Percentiles rank a stretch among this genome's conserved stretches.
Conservation (phyloP, 2,329 filamentous ascomycete species). For the Ophiostoma populinum region DNA sequence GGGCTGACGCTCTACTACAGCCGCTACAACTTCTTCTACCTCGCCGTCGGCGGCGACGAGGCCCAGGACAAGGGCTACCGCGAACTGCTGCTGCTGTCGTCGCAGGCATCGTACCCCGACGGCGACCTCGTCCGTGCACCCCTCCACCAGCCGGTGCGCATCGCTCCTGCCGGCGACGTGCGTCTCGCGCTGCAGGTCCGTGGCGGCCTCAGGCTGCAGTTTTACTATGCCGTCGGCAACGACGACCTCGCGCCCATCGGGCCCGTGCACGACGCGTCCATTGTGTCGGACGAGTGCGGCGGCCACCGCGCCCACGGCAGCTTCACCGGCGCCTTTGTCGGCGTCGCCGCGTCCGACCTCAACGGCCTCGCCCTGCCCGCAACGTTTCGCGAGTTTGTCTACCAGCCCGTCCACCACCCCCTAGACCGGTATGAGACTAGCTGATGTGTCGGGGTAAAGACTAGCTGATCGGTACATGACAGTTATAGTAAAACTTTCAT, state of each 20-base stretch:
- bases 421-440: constrained; percentile 34
- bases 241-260: constrained; percentile 30
- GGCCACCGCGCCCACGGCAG: constrained; percentile 43
- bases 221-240: constrained; percentile 28
- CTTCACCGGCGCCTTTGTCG: constrained; percentile 45
- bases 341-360: constrained; percentile 36
- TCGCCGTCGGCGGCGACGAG: constrained; percentile 35
- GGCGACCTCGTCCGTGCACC: constrained; percentile 23
- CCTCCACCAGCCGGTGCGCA: constrained; percentile 26
- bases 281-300: constrained; percentile 45
- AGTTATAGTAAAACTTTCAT: too few relatives aligned
- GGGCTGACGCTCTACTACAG: constrained; percentile 45
- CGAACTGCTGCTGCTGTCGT: constrained; percentile 38
- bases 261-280: constrained; percentile 38
- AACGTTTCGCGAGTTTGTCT: constrained; percentile 33
- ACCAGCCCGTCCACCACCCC: constrained; percentile 28
- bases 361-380: constrained; percentile 32
- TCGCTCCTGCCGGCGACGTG: constrained; percentile 38
- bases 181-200: constrained; percentile 32
- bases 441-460: too few relatives aligned
- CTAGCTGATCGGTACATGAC: too few relatives aligned
- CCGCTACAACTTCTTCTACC: constrained; percentile 48
- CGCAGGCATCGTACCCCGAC: constrained; percentile 37
- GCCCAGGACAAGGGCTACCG: constrained; percentile 25
- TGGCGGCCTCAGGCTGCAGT: constrained; percentile 35